Evolutionary conservation across 2,329 filamentous ascomycete species (phyloP).

Genomic region (Escovopsis sp.): DNA sequence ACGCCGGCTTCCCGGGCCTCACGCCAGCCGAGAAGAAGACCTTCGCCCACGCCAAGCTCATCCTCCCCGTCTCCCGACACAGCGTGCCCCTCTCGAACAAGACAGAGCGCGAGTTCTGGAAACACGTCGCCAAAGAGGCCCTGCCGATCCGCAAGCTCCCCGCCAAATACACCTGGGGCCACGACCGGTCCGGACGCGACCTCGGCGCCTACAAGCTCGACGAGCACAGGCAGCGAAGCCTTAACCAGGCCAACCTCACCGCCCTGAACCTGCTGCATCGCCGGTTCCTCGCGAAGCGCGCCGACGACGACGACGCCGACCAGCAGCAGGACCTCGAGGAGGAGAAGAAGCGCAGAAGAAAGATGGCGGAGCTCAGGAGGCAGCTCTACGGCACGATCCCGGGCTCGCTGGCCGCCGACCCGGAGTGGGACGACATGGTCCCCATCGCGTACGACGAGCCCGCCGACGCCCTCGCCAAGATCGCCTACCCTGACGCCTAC

Average conservation of each 20-base stretch:
- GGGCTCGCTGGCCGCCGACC: conserved; percentile 41
- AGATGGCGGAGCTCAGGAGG: conserved; percentile 35
- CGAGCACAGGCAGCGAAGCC: conserved; percentile 28
- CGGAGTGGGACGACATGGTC: conserved; percentile 69
- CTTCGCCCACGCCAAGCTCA: conserved; percentile 32
- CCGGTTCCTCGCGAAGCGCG: conserved; percentile 27
- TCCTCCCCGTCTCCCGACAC: conserved; percentile 25
- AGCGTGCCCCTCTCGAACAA: conserved; percentile 27
- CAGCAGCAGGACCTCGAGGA: conserved; percentile 25
- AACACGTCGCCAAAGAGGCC: conserved; percentile 35
- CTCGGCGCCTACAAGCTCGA: conserved; percentile 32
- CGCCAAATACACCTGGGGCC: conserved; percentile 32
- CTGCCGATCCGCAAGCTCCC: conserved; percentile 32
- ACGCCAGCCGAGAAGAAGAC: conserved; percentile 33
- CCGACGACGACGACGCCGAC: conserved; percentile 9
- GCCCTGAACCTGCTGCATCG: conserved; percentile 29
- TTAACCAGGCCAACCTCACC: conserved; percentile 28
- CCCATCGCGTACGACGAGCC: conserved; percentile 78
- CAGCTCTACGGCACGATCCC: conserved; percentile 38
- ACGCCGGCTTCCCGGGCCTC: conserved; percentile 30
- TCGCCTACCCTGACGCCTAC: conserved; percentile 83
- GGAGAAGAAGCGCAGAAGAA: conserved; percentile 31
- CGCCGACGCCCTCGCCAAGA: conserved; percentile 72
- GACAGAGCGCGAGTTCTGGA: conserved; percentile 43
- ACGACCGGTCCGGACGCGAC: conserved; percentile 34